phyloP scores from a whole-genome alignment of 345 rosid genomes.

The Trapa bicornis region DNA sequence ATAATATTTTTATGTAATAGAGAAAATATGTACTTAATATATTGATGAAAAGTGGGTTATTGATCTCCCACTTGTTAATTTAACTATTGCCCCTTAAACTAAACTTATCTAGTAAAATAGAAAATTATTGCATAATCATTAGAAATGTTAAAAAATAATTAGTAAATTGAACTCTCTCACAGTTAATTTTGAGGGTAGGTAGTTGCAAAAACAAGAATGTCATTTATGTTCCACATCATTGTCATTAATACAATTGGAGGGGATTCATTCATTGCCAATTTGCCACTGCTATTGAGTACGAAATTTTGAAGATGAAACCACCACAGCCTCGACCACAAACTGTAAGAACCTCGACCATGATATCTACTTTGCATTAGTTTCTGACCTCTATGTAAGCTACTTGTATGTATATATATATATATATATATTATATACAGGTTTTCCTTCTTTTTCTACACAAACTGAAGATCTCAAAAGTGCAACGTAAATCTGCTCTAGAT shows the following conservation, averaged over 20 bases:
- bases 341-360: conserved; percentile 21
- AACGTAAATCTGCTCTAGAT: conserved; percentile 44
- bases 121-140: too few species aligned
- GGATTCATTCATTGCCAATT: conserved; percentile 68
- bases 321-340: conserved; percentile 81
- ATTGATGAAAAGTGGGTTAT: too few species aligned
- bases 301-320: conserved; percentile 72
- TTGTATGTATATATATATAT: conserved; percentile 7
- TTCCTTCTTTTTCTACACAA: conserved; percentile 80
- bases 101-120: too few species aligned
- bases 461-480: conserved; percentile 65
- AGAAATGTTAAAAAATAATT: too few species aligned
- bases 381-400: not conserved
- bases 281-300: conserved; percentile 67
- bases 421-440: conserved; percentile 30
- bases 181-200: not conserved
- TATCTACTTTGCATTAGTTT: not conserved
- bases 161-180: too few species aligned
- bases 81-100: too few species aligned
- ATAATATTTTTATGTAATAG: too few species aligned
- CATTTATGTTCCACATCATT: not conserved
- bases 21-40: too few species aligned
- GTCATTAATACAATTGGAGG: conserved; percentile 63
- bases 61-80: too few species aligned
- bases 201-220: not conserved